Evolutionary conservation across 768 basidiomycete species (phyloP), one percentile per base, ranked within the genome.

Genomic region (Lactarius vividus): DNA sequence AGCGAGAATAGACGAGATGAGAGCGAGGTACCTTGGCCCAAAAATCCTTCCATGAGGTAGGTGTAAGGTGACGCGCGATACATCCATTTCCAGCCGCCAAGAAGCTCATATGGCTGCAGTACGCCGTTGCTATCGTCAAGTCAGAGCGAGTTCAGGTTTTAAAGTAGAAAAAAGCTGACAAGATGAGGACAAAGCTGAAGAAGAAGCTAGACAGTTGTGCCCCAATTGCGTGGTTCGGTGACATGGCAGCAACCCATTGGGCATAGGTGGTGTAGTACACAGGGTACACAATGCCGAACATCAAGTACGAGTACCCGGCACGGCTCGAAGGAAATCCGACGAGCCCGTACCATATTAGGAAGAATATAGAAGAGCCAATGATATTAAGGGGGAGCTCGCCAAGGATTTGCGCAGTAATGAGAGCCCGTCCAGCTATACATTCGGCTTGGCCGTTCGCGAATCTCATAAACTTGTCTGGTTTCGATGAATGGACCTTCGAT

Each of bases 301-400:
- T 58, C 20, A 83, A 73, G 70, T 78, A 81, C 13, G 78, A 75
- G 72, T 75, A 82, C 3, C 77, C 80, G 0, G 75, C 79, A 35
- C 80, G 77, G 57, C 74, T 71, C 20, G 73, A 70, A 6, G 73
- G 71, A 68, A 76, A 78, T 7, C 79, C 80, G 57, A 82, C 78
- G 11, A 79, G 75, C 79, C 79, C 83, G 70, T 79, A 84, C 82
- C 81, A 85, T 72, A 79, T 80, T 53, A 78, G 53, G 72, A 80
- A 83, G 72, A 79, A 79, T 23, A 84, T 5, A 10, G 79, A 74
- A 0, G 78, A 77, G 7, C 73, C 73, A 46, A 78, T 20, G 23
- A 81, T 77, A 64, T 82, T 82, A 73, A 80, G 78, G 13, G 81
- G 81, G 1, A 81, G 54, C 71, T 83, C 82, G 39, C 76, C 75